Evolutionary conservation across 495 filamentous ascomycete genomes (phyloP).

Genomic region (Corynascus novoguineensis): DNA sequence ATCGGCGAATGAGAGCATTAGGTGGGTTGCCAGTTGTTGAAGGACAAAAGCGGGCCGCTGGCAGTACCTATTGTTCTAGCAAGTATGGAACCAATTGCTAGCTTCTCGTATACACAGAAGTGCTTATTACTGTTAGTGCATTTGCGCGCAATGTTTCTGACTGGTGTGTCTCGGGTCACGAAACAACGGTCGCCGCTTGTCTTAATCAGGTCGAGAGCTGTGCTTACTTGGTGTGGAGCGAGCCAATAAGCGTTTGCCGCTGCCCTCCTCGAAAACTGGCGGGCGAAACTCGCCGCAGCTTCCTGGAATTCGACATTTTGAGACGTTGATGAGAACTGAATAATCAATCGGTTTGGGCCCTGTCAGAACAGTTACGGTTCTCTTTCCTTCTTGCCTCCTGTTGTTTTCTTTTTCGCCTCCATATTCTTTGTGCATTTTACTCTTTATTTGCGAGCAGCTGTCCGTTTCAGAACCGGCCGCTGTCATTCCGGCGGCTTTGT

Average conservation of each 20-base stretch:
- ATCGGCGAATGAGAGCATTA: conserved; percentile 19
- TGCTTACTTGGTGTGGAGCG: conserved; percentile 11
- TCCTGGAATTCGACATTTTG: too few relatives aligned
- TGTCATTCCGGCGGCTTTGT: not conserved
- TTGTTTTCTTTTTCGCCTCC: not conserved
- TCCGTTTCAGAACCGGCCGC: conserved; percentile 7
- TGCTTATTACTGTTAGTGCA: not conserved
- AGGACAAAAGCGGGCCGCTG: conserved; percentile 23
- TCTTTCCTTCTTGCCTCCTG: too few relatives aligned
- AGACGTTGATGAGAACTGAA: too few relatives aligned
- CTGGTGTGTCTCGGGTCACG: not conserved
- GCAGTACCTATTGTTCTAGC: not conserved
- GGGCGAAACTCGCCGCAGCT: conserved; percentile 8
- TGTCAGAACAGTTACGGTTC: too few relatives aligned
- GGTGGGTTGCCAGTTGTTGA: conserved; percentile 5
- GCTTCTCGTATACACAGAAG: too few relatives aligned
- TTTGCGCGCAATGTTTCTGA: not conserved
- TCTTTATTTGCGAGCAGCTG: not conserved
- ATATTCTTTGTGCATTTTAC: too few relatives aligned
- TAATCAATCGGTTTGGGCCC: too few relatives aligned
- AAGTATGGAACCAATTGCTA: conserved; percentile 15
- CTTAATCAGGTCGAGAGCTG: conserved; percentile 26
- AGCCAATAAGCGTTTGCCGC: conserved; percentile 21
- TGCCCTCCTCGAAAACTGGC: not conserved
- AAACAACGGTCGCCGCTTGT: conserved; percentile 5